Evolutionary conservation across 1,139 yeast species (phyloP).

Genomic region (Pichia sp.): DNA sequence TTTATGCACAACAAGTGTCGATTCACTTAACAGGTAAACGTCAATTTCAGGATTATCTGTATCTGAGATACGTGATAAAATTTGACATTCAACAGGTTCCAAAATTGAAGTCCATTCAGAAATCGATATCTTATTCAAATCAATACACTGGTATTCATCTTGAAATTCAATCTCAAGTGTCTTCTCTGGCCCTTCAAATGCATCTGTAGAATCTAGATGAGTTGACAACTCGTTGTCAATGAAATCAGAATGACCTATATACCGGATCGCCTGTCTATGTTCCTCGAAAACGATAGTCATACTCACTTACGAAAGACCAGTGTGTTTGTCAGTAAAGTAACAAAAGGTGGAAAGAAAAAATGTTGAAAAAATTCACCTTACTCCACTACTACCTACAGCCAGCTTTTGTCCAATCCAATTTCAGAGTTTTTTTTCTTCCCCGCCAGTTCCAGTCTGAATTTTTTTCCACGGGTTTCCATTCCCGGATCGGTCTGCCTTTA

Average conservation of each 20-base stretch:
- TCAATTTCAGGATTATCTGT: constrained; percentile 43
- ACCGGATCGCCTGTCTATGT: neutral
- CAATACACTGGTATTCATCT: neutral
- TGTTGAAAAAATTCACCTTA: neutral
- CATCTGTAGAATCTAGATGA: constrained; percentile 75
- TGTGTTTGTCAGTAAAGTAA: neutral
- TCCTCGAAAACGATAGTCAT: neutral
- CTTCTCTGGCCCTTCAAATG: constrained; percentile 97
- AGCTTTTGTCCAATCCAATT: too few species aligned
- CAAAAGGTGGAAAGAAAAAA: neutral
- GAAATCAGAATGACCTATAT: constrained; percentile 31
- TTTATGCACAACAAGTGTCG: constrained; percentile 81
- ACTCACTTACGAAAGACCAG: too few species aligned
- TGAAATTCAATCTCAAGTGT: constrained; percentile 86
- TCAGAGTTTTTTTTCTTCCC: too few species aligned
- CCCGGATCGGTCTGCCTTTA: too few species aligned
- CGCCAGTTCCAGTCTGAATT: too few species aligned
- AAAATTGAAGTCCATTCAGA: neutral
- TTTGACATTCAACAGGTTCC: constrained; percentile 51
- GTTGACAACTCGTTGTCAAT: constrained; percentile 77
- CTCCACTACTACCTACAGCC: too few species aligned
- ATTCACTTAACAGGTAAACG: constrained; percentile 83
- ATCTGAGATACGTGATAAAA: constrained; percentile 71
- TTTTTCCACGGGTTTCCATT: too few species aligned
- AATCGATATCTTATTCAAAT: neutral